phyloP scores from a whole-genome alignment of 2,329 filamentous ascomycete species.

The Corniculantispora saksenae region DNA sequence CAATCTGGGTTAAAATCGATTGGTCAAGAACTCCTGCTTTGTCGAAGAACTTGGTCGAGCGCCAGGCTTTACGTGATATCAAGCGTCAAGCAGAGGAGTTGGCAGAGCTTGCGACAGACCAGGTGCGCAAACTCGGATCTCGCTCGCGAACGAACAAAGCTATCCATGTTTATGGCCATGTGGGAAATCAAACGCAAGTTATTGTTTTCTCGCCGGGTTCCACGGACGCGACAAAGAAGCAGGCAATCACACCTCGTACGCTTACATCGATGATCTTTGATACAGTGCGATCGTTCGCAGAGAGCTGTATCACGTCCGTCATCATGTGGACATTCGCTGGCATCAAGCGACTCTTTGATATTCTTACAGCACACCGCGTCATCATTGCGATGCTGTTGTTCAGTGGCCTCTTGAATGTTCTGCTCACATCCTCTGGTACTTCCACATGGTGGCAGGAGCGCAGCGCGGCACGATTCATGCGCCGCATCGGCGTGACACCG shows the following conservation, averaged over 20 bases:
- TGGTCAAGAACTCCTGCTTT: conserved; percentile 72
- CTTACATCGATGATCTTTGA: conserved; percentile 72
- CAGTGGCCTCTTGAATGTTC: conserved; percentile 72
- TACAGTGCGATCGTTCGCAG: conserved; percentile 68
- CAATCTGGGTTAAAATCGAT: conserved; percentile 83
- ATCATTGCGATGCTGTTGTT: conserved; percentile 68
- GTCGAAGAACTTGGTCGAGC: conserved; percentile 62
- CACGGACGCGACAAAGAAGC: conserved; percentile 51
- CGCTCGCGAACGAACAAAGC: conserved; percentile 76
- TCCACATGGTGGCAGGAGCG: conserved; percentile 85
- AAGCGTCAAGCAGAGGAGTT: conserved; percentile 72
- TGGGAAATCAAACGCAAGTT: conserved; percentile 68
- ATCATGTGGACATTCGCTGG: conserved; percentile 75
- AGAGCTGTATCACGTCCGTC: conserved; percentile 73
- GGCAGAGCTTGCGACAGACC: conserved; percentile 73
- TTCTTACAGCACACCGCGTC: conserved; percentile 71
- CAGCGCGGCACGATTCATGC: conserved; percentile 79
- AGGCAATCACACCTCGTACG: conserved; percentile 61
- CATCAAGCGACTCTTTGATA: conserved; percentile 65
- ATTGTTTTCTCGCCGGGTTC: conserved; percentile 59
- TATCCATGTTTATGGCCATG: conserved; percentile 74
- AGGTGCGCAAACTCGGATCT: conserved; percentile 72
- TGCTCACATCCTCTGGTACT: conserved; percentile 72
- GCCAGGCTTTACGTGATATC: conserved; percentile 75
- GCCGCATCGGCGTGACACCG: conserved; percentile 74